phyloP scores from a whole-genome alignment of 768 basidiomycete genomes.

The Suillus sp. region DNA sequence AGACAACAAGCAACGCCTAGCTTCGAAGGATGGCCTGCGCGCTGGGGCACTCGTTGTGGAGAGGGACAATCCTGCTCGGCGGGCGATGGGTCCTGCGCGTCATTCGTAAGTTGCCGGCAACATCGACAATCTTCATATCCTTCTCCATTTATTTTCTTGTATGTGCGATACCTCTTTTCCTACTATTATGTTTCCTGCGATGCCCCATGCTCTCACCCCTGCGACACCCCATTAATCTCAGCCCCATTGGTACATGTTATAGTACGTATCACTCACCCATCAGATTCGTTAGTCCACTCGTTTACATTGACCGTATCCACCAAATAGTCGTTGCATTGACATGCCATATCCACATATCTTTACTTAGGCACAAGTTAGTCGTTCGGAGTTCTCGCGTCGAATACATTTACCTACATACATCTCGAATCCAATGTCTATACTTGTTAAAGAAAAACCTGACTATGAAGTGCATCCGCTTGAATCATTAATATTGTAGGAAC shows the following conservation, averaged over 20 bases:
- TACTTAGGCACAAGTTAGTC: constrained; percentile 3
- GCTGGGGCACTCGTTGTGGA: constrained; percentile 32
- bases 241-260: background rate
- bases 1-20: constrained; percentile 25
- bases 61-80: constrained; percentile 31
- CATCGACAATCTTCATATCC: background rate
- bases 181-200: constrained; percentile 2
- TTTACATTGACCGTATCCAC: constrained; percentile 8
- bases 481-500: background rate
- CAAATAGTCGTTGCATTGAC: constrained; percentile 5
- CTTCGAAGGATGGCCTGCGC: constrained; percentile 30
- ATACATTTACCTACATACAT: constrained; percentile 3
- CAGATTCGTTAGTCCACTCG: background rate
- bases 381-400: constrained; percentile 1
- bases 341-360: background rate
- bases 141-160: constrained; percentile 6
- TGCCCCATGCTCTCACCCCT: background rate
- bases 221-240: constrained; percentile 5
- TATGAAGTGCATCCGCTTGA: background rate
- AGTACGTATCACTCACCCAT: constrained; percentile 2
- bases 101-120: background rate
- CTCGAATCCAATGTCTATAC: background rate
- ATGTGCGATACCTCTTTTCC: constrained; percentile 4
- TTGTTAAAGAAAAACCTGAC: background rate
- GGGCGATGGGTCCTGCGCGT: constrained; percentile 32